phyloP scores from a whole-genome alignment of 257 asterid species.

The Solanum microdontum region DNA sequence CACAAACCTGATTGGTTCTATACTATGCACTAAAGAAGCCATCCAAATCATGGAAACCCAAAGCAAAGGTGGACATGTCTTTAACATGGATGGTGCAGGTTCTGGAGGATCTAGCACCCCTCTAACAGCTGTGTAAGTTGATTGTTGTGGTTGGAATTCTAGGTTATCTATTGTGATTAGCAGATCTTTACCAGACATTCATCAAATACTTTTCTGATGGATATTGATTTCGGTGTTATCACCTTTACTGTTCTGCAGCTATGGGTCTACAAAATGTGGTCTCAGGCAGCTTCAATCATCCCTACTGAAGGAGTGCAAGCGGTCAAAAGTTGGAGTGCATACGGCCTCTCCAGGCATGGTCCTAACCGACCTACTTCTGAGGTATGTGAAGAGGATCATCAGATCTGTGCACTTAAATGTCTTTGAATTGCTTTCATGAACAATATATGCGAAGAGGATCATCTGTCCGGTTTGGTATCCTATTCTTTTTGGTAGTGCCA shows the following conservation, averaged over 20 bases:
- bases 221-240: not conserved
- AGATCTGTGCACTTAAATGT: not conserved
- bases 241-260: conserved; percentile 27
- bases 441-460: not conserved
- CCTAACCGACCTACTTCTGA: conserved; percentile 76
- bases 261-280: conserved; percentile 97
- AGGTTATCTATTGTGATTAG: not conserved
- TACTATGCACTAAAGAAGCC: conserved; percentile 94
- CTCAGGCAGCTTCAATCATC: conserved; percentile 97
- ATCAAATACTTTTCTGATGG: not conserved
- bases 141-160: not conserved
- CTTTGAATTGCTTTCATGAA: not conserved
- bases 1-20: conserved; percentile 88
- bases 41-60: conserved; percentile 54
- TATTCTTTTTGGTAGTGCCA: not conserved
- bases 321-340: conserved; percentile 82
- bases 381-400: conserved; percentile 26
- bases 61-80: conserved; percentile 72
- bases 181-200: not conserved
- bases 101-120: conserved; percentile 99
- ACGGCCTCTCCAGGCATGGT: conserved; percentile 99
- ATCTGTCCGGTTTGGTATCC: not conserved
- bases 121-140: conserved; percentile 86
- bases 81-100: conserved; percentile 99
- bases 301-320: conserved; percentile 68